Base-by-base conservation (phyloP, 2,329 filamentous ascomycete species). In the Neonectria punicea region DNA sequence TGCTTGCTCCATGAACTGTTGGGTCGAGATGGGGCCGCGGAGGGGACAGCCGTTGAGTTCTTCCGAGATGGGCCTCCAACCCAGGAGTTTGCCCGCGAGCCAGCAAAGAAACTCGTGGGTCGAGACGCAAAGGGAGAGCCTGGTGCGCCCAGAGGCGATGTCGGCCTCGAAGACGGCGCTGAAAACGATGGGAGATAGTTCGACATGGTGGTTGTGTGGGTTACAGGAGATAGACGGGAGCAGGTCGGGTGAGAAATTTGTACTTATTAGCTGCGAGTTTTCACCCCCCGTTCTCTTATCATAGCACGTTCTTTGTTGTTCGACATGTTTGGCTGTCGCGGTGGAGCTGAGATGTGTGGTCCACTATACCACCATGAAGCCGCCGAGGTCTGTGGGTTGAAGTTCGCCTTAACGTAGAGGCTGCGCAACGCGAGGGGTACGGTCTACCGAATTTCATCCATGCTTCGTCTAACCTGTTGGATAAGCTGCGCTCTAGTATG, bases 351-450 rank as follows among this genome's bases (percentile, higher is more conserved):
- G 30, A 3, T 59, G 20, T n/a, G 9, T 6, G 68, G 66, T 70
- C 68, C 68, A 70, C 68, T 67, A 69, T 70, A 70, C 8, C 49
- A 63, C 68, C 68, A 70, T 57, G 66, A 69, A 70, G 68, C 58
- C 68, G 68, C 68, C 68, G 68, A 70, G 54, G 39, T 58, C 55
- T 53, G 67, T 65, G 67, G 58, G 46, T 56, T 49, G 50, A 32
- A 50, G 28, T 32, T 50, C n/a, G 47, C 28, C 28, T 50, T n/a
- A 2, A 20, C 47, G 10, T n/a, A 32, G 25, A 5, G 7, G 7
- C 16, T 5, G 28, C 11, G 16, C 43, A 8, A 50, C 28, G 16
- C 47, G 13, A 13, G 16, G n/a, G 20, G 9, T 32, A 11, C 20
- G 13, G 6, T 50, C 16, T 50, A 2, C 9, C 6, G 4, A 16